Conservation (phyloP, 768 basidiomycete species). For the Russula earlei region DNA sequence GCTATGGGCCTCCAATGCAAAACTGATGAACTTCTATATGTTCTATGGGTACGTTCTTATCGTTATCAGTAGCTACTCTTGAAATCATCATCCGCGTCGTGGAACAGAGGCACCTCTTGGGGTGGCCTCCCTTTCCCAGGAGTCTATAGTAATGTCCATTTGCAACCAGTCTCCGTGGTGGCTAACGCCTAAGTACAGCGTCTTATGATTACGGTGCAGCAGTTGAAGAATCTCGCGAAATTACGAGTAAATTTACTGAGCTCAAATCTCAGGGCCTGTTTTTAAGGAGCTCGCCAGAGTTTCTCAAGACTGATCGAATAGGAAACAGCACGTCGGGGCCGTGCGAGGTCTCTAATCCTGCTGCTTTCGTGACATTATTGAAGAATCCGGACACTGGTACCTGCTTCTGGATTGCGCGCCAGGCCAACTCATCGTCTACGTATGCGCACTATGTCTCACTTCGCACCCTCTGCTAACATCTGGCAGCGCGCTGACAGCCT, state of each 20-base stretch:
- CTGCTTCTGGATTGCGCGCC: slow-evolving; percentile 63
- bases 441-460: slow-evolving; percentile 27
- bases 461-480: neutral
- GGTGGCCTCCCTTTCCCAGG: slow-evolving; percentile 72
- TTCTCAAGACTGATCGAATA: slow-evolving; percentile 71
- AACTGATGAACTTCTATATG: slow-evolving; percentile 82
- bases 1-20: slow-evolving; percentile 74
- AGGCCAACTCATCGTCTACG: slow-evolving; percentile 58
- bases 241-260: slow-evolving; percentile 64
- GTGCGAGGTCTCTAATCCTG: slow-evolving; percentile 34
- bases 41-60: slow-evolving; percentile 47
- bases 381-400: slow-evolving; percentile 58
- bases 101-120: slow-evolving; percentile 71
- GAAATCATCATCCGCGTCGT: neutral
- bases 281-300: slow-evolving; percentile 67
- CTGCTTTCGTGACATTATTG: slow-evolving; percentile 51
- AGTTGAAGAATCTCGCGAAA: slow-evolving; percentile 56
- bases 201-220: slow-evolving; percentile 80
- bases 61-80: neutral
- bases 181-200: slow-evolving; percentile 21
- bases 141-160: slow-evolving; percentile 43
- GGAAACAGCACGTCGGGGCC: slow-evolving; percentile 48
- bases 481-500: slow-evolving; percentile 38
- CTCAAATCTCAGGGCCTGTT: slow-evolving; percentile 73
- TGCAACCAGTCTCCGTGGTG: neutral